These are phyloP conservation scores for Spinellus fusiger DNA, from an alignment of 192 early-diverging fungal species.

Conservation along the genomic window DNA sequence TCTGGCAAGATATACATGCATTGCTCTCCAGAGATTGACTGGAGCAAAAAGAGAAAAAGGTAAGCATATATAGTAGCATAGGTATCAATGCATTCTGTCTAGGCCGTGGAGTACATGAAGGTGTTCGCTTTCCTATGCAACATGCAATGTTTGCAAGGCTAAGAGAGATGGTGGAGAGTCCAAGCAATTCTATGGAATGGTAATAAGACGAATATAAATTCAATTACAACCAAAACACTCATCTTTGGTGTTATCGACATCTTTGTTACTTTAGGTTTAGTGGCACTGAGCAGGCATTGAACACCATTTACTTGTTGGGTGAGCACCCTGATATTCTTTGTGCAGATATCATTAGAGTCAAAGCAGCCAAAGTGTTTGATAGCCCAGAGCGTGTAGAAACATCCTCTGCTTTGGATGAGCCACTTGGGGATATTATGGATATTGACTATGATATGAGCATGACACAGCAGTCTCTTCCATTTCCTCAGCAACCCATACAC, in stretches of 20 bases:
- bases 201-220: constrained; percentile 3
- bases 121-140: constrained; percentile 43
- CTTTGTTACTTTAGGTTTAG: constrained; percentile 67
- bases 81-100: not conserved
- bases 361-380: constrained; percentile 62
- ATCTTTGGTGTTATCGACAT: not conserved
- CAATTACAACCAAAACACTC: not conserved
- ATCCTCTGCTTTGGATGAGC: constrained; percentile 7
- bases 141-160: constrained; percentile 53
- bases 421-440: constrained; percentile 22
- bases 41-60: constrained; percentile 58
- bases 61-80: constrained; percentile 16
- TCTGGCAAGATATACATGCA: constrained; percentile 87
- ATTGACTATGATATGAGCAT: constrained; percentile 23
- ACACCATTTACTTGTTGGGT: constrained; percentile 83
- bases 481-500: not conserved
- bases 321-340: constrained; percentile 88
- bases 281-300: constrained; percentile 90
- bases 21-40: constrained; percentile 83
- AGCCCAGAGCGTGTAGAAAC: constrained; percentile 18
- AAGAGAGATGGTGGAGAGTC: constrained; percentile 39
- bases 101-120: constrained; percentile 30
- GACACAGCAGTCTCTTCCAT: constrained; percentile 14
- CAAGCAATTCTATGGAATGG: constrained; percentile 47
- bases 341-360: constrained; percentile 65